Evolutionary conservation across 192 early-diverging fungal species (phyloP).

Genomic region (Dissophora ornata): DNA sequence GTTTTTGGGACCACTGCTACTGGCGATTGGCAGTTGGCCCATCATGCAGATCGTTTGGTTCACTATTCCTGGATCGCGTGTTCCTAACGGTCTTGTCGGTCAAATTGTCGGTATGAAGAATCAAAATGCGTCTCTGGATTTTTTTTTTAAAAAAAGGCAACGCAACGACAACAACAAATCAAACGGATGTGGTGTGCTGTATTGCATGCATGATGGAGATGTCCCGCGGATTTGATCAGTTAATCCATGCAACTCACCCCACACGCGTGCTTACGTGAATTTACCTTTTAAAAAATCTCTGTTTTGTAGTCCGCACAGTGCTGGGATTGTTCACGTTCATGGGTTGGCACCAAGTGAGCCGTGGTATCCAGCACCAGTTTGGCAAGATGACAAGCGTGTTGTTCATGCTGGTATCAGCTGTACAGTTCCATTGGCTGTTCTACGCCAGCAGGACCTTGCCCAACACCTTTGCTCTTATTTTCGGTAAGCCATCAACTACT

Average conservation of each 20-base stretch:
- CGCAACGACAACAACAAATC: too few relatives aligned
- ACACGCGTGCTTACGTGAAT: slow-evolving; percentile 6
- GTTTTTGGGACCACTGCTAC: slow-evolving; percentile 84
- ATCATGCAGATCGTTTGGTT: slow-evolving; percentile 48
- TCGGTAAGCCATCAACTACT: slow-evolving; percentile 51
- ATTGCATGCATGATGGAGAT: too few relatives aligned
- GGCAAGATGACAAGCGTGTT: slow-evolving; percentile 63
- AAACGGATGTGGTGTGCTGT: too few relatives aligned
- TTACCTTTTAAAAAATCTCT: slow-evolving; percentile 8
- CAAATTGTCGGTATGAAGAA: slow-evolving; percentile 52
- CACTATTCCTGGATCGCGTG: slow-evolving; percentile 29
- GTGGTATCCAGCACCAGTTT: slow-evolving; percentile 65
- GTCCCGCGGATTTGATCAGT: too few relatives aligned
- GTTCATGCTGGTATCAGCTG: slow-evolving; percentile 64
- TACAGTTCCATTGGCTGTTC: slow-evolving; percentile 91
- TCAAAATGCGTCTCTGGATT: slow-evolving; percentile 1
- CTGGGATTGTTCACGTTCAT: slow-evolving; percentile 62
- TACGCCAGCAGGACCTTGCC: slow-evolving; percentile 90
- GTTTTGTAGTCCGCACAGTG: slow-evolving; percentile 56
- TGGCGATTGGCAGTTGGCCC: slow-evolving; percentile 64
- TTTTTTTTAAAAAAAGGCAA: too few relatives aligned
- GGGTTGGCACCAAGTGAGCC: slow-evolving; percentile 64
- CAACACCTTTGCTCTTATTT: slow-evolving; percentile 85
- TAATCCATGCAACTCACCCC: too few relatives aligned
- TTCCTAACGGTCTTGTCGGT: slow-evolving; percentile 45